Evolutionary conservation across 2,329 filamentous ascomycete genomes (phyloP).

Genomic region (Beauveria rudraprayagi): DNA sequence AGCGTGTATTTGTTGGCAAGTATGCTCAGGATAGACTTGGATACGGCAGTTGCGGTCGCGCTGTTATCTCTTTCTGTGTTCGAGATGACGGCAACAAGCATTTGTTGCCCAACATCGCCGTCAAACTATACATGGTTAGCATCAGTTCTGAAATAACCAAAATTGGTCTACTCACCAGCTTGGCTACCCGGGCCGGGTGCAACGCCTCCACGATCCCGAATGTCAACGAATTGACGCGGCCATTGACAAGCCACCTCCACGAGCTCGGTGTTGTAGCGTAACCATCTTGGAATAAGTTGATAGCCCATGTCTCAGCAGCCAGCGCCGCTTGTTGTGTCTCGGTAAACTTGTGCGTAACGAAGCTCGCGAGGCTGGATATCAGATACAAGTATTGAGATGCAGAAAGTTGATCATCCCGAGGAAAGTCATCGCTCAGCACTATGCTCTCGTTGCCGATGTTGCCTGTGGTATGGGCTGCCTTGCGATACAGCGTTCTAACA

Average conservation of each 20-base stretch:
- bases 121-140: slow-evolving; percentile 25
- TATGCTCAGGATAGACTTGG: slow-evolving; percentile 30
- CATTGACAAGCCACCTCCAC: slow-evolving; percentile 26
- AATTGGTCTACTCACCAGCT: slow-evolving; percentile 23
- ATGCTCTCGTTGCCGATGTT: slow-evolving; percentile 14
- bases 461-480: slow-evolving; percentile 26
- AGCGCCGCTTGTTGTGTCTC: slow-evolving; percentile 29
- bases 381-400: slow-evolving; percentile 29
- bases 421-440: slow-evolving; percentile 26
- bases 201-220: slow-evolving; percentile 32
- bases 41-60: slow-evolving; percentile 15
- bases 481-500: slow-evolving; percentile 33
- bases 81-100: slow-evolving; percentile 23
- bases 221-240: slow-evolving; percentile 26
- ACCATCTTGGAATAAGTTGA: slow-evolving; percentile 31
- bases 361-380: slow-evolving; percentile 28
- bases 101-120: slow-evolving; percentile 26
- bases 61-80: slow-evolving; percentile 18
- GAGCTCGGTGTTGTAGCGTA: slow-evolving; percentile 13
- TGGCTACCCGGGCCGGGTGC: slow-evolving; percentile 24
- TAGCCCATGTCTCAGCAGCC: slow-evolving; percentile 24
- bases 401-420: slow-evolving; percentile 18
- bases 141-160: neutral
- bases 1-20: slow-evolving; percentile 38
- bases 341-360: slow-evolving; percentile 28